Conservation (phyloP, 345 rosid genomes). For the Balakata baccata region DNA sequence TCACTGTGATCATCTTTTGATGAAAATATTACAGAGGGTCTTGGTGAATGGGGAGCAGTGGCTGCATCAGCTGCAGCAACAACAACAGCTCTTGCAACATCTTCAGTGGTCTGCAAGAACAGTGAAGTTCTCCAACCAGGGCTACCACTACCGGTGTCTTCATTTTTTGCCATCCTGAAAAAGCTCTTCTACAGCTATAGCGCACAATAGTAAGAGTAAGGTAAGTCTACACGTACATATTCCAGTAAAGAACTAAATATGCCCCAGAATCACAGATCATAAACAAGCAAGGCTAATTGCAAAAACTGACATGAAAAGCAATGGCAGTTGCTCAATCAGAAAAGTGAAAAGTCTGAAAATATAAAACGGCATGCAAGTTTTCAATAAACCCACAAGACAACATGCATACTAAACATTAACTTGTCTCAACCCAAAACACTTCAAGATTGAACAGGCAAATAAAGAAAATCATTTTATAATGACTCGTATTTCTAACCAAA, state of each 20-base stretch:
- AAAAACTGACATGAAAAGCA: neutral
- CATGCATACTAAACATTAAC: neutral
- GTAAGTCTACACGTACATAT: too few relatives aligned
- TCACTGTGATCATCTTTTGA: slow-evolving; percentile 56
- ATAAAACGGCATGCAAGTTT: neutral
- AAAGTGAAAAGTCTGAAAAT: neutral
- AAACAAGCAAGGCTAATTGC: neutral
- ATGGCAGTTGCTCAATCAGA: neutral
- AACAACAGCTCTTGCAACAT: slow-evolving; percentile 71
- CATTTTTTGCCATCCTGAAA: slow-evolving; percentile 55
- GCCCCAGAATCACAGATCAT: too few relatives aligned
- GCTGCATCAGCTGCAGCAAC: slow-evolving; percentile 79
- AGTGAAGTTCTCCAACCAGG: slow-evolving; percentile 82
- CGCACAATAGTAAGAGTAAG: neutral
- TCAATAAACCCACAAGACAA: neutral
- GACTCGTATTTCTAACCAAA: neutral
- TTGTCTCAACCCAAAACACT: neutral
- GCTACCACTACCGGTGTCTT: slow-evolving; percentile 65
- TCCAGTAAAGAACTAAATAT: too few relatives aligned
- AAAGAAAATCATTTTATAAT: too few relatives aligned
- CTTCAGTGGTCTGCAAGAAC: slow-evolving; percentile 66
- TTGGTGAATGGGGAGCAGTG: slow-evolving; percentile 59
- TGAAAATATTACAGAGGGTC: slow-evolving; percentile 82
- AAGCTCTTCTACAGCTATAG: slow-evolving; percentile 34
- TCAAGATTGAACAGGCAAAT: too few relatives aligned